Base-by-base conservation (phyloP, 768 basidiomycete species). In the Suillus tomentosus region DNA sequence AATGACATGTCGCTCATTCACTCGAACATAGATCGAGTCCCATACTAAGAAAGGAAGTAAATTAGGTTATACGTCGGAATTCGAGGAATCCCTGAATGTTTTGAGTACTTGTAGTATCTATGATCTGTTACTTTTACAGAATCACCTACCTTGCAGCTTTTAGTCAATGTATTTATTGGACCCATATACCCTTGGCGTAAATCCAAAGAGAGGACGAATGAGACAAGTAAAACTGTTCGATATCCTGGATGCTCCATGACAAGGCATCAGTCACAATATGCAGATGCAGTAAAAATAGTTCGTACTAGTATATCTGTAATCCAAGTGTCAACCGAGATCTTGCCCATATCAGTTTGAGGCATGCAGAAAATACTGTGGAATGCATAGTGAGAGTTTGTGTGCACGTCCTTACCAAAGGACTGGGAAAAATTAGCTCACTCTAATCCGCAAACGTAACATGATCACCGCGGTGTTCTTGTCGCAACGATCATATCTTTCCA, bases 1-100 rank as follows among this genome's bases (percentile, higher is more conserved):
- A 39, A 39, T 5, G 55, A 39, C n/a, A 14, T 37, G 56, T 57
- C 39, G 24, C 56, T 27, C 24, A 27, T 58, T 58, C 57, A 42
- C 40, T 58, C 24, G 11, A 58, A 27, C 24, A 27, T 58, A 13
- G 57, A 58, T 42, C 57, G 42, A 31, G 40, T 58, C 11, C 57
- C 57, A 13, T 58, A 42, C 57, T 58, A 58, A 58, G 40, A 42
- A 58, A 39, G 40, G 57, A 39, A 42, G 17, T 27, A 15, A 31
- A 42, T 27, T 42, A 58, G 17, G 27, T 22, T 19, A 11, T 17
- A 7, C 17, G 39, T 42, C 56, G 6, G 57, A 58, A 42, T 42
- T 27, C 24, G 17, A 15, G 15, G 40, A 31, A 31, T 42, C 40
- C 40, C 40, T 24, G 56, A 17, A 40, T 10, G 40, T 17, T 56